Evolutionary conservation across 305 asterid genomes (phyloP).

Genomic region (Fraxinus floribunda): DNA sequence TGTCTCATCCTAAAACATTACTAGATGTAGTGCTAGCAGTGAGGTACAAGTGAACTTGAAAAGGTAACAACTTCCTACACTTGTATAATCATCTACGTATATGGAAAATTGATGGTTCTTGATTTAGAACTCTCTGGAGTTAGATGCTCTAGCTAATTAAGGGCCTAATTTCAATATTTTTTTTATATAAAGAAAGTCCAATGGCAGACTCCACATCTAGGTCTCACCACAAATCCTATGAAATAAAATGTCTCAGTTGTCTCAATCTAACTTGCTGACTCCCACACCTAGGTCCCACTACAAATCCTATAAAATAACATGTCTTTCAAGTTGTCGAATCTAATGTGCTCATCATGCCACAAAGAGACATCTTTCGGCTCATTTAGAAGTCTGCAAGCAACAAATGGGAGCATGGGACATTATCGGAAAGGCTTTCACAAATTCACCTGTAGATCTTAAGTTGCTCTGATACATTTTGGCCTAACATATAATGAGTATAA

Average conservation of each 20-base stretch:
- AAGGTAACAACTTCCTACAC: neutral
- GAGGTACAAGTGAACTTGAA: neutral
- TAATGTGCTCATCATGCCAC: neutral
- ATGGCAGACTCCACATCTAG: neutral
- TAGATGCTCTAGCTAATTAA: neutral
- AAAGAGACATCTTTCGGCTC: neutral
- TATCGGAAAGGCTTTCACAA: neutral
- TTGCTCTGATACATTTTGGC: neutral
- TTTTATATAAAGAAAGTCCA: neutral
- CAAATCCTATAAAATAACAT: neutral
- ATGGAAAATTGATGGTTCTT: neutral
- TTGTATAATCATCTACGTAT: neutral
- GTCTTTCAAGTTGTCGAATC: neutral
- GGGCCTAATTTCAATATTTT: neutral
- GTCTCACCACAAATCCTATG: neutral
- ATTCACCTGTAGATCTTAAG: neutral
- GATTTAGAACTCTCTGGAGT: neutral
- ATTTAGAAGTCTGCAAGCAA: neutral
- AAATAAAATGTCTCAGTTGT: neutral
- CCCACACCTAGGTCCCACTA: neutral
- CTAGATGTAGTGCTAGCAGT: neutral
- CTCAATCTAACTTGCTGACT: neutral
- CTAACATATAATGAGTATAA: neutral
- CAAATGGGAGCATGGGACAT: neutral
- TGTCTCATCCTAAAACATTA: neutral